Percentiles rank a stretch among this genome's conserved stretches.
Evolutionary conservation across 225 moss, liverwort and hornwort genomes (phyloP).

Genomic region (Polytrichum formosum): DNA sequence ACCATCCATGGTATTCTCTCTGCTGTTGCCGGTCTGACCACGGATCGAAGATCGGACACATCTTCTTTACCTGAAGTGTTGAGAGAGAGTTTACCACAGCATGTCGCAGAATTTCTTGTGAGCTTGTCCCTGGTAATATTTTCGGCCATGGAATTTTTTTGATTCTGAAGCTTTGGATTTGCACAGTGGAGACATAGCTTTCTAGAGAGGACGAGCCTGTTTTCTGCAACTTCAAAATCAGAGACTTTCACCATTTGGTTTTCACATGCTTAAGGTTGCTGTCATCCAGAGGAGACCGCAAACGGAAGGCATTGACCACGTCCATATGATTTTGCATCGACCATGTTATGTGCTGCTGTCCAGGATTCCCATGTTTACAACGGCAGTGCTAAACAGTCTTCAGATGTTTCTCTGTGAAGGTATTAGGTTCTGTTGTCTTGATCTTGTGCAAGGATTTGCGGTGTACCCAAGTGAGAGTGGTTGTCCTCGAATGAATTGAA

Average conservation of each 20-base stretch:
- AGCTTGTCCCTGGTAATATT: conserved; percentile 44
- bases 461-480: no score
- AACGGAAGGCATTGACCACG: conserved; percentile 22
- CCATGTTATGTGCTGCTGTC: conserved; percentile 69
- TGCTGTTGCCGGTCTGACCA: conserved; percentile 61
- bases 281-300: conserved; percentile 24
- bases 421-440: conserved; percentile 4
- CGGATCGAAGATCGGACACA: conserved; percentile 43
- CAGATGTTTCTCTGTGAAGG: conserved; percentile 50
- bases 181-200: background rate
- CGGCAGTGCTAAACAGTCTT: conserved; percentile 41
- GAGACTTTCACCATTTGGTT: background rate
- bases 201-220: background rate
- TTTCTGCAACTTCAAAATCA: background rate
- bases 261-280: conserved; percentile 14
- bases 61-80: conserved; percentile 55
- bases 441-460: background rate
- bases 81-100: conserved; percentile 51
- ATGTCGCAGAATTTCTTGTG: conserved; percentile 57
- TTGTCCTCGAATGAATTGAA: background rate
- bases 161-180: background rate
- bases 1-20: conserved; percentile 66
- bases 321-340: conserved; percentile 32
- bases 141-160: background rate
- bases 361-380: conserved; percentile 44